Evolutionary conservation across 305 asterid species (phyloP), one percentile per base, ranked within the genome.

Genomic region (Fraxinus xanthoxyloides): DNA sequence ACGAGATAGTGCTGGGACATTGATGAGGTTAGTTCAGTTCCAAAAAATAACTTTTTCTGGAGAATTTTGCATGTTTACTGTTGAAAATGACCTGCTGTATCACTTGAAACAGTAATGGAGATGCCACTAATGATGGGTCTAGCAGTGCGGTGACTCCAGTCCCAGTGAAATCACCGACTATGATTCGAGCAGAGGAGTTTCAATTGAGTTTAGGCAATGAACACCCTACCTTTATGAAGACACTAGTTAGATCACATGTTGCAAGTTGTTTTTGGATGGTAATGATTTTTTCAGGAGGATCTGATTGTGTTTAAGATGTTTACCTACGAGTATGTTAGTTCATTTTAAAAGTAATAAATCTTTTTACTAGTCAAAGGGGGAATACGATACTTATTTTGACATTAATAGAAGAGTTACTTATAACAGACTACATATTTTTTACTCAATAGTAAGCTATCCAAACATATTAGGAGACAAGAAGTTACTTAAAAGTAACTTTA

Each of bases 201-300:
- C 89, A 78, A 76, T 84, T 85, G 80, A 89, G 91, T 78, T 85
- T 95, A 86, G 91, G 95, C 82, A 46, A 77, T 63, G 97, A 92
- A 40, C 88, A 78, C 21, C 98, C 99, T 46, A 82, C 87, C 72
- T 90, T 94, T 83, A 3, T 89, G 85, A 95, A 94, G 86, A 26
- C 79, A 34, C 78, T 92, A 79, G 97, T 95, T 78, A 88, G 97
- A 89, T 95, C 99, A 38, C 97, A 95, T 82, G 99, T 93, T 36
- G 97, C 86, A 72, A 92, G 99, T 85, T 95, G 99, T 87, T 95
- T 95, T 88, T 93, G 99, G 98, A 95, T 95, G 98, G 98, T 95
- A 88, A 46, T 70, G 48, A 30, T 15, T 72, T 82, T 76, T 70
- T 38, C 80, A 38, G 75, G 48, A 59, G 73, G 82, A 79, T 77